A percentile compares a stretch with the other conserved stretches of the same genome.
Conservation (phyloP, 257 asterid species). For the Nicotiana paniculata region DNA sequence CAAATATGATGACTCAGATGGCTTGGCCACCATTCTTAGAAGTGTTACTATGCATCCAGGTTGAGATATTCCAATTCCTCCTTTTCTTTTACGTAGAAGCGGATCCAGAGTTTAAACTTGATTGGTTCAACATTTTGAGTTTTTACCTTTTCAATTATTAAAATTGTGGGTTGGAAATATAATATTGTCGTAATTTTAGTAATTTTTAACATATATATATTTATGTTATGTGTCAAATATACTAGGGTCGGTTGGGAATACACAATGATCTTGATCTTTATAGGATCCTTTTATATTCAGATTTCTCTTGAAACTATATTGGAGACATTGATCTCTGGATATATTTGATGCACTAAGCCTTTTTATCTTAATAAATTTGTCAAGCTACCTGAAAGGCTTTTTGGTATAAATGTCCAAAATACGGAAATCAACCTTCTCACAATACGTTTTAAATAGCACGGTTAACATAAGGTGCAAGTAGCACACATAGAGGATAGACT, state of each 20-base stretch:
- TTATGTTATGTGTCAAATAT: background rate
- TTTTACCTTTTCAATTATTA: background rate
- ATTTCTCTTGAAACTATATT: background rate
- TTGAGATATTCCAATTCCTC: conserved; percentile 12
- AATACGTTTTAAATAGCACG: background rate
- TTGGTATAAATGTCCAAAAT: background rate
- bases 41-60: conserved; percentile 63
- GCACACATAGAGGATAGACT: too few relatives aligned
- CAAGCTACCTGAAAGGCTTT: background rate
- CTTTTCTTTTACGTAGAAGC: too few relatives aligned
- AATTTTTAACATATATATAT: background rate
- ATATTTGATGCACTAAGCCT: background rate
- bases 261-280: background rate
- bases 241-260: background rate
- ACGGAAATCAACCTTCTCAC: background rate
- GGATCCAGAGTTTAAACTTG: background rate
- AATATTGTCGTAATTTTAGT: background rate
- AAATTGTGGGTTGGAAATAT: background rate
- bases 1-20: conserved; percentile 35
- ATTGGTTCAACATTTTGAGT: background rate
- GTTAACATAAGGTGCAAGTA: too few relatives aligned
- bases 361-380: background rate
- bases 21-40: conserved; percentile 37
- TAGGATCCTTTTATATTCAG: background rate
- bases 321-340: background rate